A percentile compares a stretch with the other conserved stretches of the same genome.
Evolutionary conservation across 495 filamentous ascomycete species (phyloP).

Genomic region (Lichina pygmaea): DNA sequence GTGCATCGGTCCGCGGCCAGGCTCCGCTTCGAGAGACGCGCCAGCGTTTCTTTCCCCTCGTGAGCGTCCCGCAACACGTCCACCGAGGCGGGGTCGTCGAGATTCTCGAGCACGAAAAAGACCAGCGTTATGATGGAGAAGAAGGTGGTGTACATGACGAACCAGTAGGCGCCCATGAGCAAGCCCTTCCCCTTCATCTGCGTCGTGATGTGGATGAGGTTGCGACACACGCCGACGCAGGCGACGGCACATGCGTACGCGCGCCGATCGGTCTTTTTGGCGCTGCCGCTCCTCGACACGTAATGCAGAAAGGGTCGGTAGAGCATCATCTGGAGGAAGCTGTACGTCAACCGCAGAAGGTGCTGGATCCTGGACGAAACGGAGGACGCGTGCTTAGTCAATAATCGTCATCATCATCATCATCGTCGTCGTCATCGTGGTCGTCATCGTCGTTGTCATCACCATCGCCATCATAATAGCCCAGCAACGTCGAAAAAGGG

Average conservation of each 20-base stretch:
- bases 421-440: too few species aligned
- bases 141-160: slow-evolving; percentile 86
- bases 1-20: slow-evolving; percentile 73
- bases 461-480: too few species aligned
- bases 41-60: slow-evolving; percentile 59
- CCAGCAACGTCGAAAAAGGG: too few species aligned
- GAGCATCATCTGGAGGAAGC: slow-evolving; percentile 82
- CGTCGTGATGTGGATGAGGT: slow-evolving; percentile 75
- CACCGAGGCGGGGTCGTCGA: slow-evolving; percentile 43
- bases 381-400: too few species aligned
- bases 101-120: slow-evolving; percentile 79
- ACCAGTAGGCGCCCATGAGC: slow-evolving; percentile 85
- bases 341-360: slow-evolving; percentile 62
- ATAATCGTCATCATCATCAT: too few species aligned
- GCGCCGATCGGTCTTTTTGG: slow-evolving; percentile 20
- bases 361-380: slow-evolving; percentile 41
- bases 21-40: slow-evolving; percentile 51
- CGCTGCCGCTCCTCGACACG: slow-evolving; percentile 41
- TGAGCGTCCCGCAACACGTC: slow-evolving; percentile 63
- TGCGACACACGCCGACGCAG: slow-evolving; percentile 72
- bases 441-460: too few species aligned
- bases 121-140: slow-evolving; percentile 76
- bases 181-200: slow-evolving; percentile 68
- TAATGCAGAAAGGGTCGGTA: slow-evolving; percentile 93
- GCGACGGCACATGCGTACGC: slow-evolving; percentile 84